Percentiles rank a stretch among this genome's conserved stretches.
Evolutionary conservation across 2,329 filamentous ascomycete genomes (phyloP).

Genomic region (Esteya vermicola): DNA sequence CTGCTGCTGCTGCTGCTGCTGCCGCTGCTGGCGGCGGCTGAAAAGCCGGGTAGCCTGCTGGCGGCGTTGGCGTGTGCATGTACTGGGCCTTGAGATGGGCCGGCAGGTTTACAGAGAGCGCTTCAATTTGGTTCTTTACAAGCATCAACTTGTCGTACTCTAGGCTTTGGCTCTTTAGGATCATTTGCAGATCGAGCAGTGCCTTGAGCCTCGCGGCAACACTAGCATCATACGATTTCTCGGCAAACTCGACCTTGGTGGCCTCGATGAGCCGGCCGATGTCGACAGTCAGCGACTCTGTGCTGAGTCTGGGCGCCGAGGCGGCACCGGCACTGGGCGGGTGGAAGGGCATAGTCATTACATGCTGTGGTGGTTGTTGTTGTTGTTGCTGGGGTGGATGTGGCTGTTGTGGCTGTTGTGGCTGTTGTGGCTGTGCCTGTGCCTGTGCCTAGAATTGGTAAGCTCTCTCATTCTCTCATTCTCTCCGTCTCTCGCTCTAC

Average conservation of each 20-base stretch:
- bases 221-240: slow-evolving; percentile 60
- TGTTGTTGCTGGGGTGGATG: too few species aligned
- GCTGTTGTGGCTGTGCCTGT: slow-evolving; percentile 14
- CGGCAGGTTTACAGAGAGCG: slow-evolving; percentile 53
- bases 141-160: slow-evolving; percentile 69
- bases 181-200: slow-evolving; percentile 68
- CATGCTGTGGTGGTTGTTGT: too few species aligned
- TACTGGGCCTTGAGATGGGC: slow-evolving; percentile 24
- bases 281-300: slow-evolving; percentile 69
- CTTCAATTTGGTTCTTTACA: slow-evolving; percentile 73
- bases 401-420: slow-evolving; percentile 23
- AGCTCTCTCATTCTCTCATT: too few species aligned
- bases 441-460: slow-evolving; percentile 9
- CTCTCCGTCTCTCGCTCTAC: too few species aligned
- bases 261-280: slow-evolving; percentile 64
- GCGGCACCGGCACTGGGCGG: slow-evolving; percentile 16
- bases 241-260: slow-evolving; percentile 60
- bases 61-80: slow-evolving; percentile 15
- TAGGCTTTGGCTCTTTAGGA: slow-evolving; percentile 65
- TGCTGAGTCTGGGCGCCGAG: slow-evolving; percentile 34
- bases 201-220: slow-evolving; percentile 71
- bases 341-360: slow-evolving; percentile 19
- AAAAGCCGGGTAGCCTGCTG: slow-evolving; percentile 12
- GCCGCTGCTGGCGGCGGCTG: slow-evolving; percentile 16
- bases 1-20: slow-evolving; percentile 13